Base-by-base conservation (phyloP, 2,329 filamentous ascomycete genomes). In the Paracamarosporium sp. region DNA sequence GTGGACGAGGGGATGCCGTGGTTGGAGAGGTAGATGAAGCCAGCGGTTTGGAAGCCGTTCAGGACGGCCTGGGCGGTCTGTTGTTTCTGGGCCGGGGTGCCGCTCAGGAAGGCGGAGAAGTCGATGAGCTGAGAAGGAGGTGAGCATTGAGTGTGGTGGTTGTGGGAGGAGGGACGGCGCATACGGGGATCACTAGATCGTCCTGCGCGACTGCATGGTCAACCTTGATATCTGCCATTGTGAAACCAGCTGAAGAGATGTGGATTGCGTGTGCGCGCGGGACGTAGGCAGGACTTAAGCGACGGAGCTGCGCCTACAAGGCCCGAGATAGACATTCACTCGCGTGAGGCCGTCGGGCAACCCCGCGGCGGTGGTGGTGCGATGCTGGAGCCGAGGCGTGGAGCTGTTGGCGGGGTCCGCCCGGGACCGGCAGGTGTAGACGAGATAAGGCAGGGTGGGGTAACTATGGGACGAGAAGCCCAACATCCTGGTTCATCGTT, bases 21-120 rank as follows among this genome's bases (percentile, higher is more conserved):
- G 76, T 94, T 91, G 67, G 88, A 88, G 36, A 96, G 86, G 78
- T 97, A 97, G 62, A 97, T 86, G 81, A 97, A 97, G 56, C 93
- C 93, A 2, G 93, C 90, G 1, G 85, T 89, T 68, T 93, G 90
- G 80, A 97, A 96, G 40, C 91, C 93, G 52, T 87, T 73, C 12
- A 94, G 87, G 65, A 97, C 88, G 38, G 89, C 86, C 52, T 86
- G 78, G 22, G 92, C 93, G 1, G 90, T 87, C 41, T 83, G 78
- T 50, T 83, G 79, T 66, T 89, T 90, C 64, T 90, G 81, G 9
- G 81, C 68, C 0, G 85, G 79, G 20, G 83, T 82, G 31, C 90
- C 90, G 56, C 83, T 77, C 48, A 91, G 85, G 76, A 93, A 95
- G 41, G 82, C 82, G 12, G 86, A 86, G 74, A 96, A 93, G 81